Percentiles rank a stretch among this genome's conserved stretches.
Evolutionary conservation across 257 asterid species (phyloP).

Genomic region (Solanum ossicruentum): DNA sequence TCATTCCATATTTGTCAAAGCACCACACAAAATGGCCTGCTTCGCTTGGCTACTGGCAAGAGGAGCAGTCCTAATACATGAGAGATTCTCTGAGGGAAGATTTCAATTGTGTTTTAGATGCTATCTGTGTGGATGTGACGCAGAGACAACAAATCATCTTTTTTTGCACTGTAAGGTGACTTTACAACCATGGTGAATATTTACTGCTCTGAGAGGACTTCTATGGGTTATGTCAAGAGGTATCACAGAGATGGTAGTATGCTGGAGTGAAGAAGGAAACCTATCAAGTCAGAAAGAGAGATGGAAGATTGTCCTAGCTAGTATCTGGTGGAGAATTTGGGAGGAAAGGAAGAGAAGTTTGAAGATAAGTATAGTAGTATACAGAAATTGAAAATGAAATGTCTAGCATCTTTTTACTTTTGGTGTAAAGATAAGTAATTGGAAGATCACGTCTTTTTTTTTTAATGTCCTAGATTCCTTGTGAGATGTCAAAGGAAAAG

Average conservation of each 20-base stretch:
- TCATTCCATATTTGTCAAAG: not conserved
- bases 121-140: not conserved
- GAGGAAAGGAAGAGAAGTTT: not conserved
- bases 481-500: not conserved
- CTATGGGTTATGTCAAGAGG: not conserved
- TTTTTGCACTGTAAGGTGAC: not conserved
- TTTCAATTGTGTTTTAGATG: not conserved
- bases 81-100: not conserved
- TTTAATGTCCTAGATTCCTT: not conserved
- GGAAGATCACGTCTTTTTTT: not conserved
- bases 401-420: not conserved
- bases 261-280: not conserved
- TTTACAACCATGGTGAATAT: not conserved
- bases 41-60: not conserved
- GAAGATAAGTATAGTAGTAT: not conserved
- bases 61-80: not conserved
- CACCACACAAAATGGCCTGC: not conserved
- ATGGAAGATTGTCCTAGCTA: not conserved
- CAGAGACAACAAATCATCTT: not conserved
- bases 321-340: too few relatives aligned
- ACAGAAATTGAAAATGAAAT: not conserved
- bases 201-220: not conserved
- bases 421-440: not conserved
- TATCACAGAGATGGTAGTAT: not conserved
- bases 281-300: not conserved